phyloP scores from a whole-genome alignment of 2,329 filamentous ascomycete species.

The Beauveria pseudobassiana region DNA sequence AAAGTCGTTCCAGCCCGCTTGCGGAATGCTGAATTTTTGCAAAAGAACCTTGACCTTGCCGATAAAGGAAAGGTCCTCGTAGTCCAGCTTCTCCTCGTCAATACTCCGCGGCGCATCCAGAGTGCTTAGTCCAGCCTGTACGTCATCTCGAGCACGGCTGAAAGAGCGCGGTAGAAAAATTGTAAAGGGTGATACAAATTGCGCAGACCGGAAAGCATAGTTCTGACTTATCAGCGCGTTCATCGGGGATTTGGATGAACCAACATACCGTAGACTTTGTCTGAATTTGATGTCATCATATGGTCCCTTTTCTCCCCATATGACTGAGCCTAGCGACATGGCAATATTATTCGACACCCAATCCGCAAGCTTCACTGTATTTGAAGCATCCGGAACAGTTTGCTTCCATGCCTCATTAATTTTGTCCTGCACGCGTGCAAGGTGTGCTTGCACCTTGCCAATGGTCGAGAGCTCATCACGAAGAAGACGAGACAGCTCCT shows the following conservation, averaged over 20 bases:
- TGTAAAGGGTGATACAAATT: background rate
- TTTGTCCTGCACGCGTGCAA: background rate
- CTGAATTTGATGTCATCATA: slow-evolving; percentile 2
- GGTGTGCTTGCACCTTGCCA: background rate
- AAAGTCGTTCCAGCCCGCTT: slow-evolving; percentile 5
- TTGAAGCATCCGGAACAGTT: background rate
- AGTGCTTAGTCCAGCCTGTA: slow-evolving; percentile 1
- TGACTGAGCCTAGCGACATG: slow-evolving; percentile 5
- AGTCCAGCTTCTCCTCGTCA: background rate
- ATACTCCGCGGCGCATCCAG: background rate
- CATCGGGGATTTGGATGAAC: background rate
- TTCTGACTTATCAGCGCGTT: background rate
- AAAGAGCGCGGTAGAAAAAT: slow-evolving; percentile 1
- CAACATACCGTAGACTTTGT: slow-evolving; percentile 1
- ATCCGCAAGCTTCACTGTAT: background rate
- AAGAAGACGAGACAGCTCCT: slow-evolving; percentile 6
- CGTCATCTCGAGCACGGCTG: background rate
- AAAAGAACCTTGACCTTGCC: slow-evolving; percentile 4
- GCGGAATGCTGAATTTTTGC: slow-evolving; percentile 1
- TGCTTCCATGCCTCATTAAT: slow-evolving; percentile 2
- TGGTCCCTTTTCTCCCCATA: slow-evolving; percentile 7
- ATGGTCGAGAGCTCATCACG: slow-evolving; percentile 4
- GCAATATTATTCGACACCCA: background rate
- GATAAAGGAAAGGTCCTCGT: background rate
- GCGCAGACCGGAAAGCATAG: background rate